Conservation (phyloP, 768 basidiomycete species). For the Candolleomyces efflorescens region DNA sequence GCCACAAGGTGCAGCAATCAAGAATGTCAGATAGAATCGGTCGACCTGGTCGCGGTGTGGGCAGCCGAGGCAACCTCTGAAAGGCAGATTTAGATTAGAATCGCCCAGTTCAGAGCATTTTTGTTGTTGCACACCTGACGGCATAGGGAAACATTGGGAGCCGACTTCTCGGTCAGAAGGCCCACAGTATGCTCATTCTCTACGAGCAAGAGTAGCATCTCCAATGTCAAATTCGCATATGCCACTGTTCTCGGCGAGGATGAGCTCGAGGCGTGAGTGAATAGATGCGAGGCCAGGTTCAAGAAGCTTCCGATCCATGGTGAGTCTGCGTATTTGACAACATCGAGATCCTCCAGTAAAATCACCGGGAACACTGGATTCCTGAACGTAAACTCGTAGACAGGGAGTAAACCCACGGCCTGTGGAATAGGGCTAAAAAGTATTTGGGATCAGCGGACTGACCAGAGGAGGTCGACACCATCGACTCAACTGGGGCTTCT, state of each 20-base stretch:
- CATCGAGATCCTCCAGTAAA: slow-evolving; percentile 31
- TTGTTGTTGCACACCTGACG: slow-evolving; percentile 48
- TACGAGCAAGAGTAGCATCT: slow-evolving; percentile 45
- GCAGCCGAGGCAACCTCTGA: slow-evolving; percentile 39
- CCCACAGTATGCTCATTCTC: slow-evolving; percentile 47
- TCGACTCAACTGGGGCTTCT: not conserved
- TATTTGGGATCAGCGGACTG: not conserved
- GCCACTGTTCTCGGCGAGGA: slow-evolving; percentile 53
- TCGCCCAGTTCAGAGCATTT: not conserved
- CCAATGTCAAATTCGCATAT: slow-evolving; percentile 58
- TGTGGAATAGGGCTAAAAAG: slow-evolving; percentile 57
- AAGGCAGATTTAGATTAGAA: not conserved
- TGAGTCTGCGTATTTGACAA: not conserved
- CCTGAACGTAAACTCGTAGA: slow-evolving; percentile 55
- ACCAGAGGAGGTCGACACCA: too few relatives aligned
- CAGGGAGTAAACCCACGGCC: slow-evolving; percentile 50
- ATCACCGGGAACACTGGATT: slow-evolving; percentile 49
- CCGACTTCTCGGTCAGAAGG: slow-evolving; percentile 37
- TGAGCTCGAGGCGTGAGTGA: slow-evolving; percentile 63
- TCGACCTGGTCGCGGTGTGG: slow-evolving; percentile 31
- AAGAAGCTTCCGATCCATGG: slow-evolving; percentile 18
- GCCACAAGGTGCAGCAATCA: slow-evolving; percentile 68
- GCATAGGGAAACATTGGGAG: slow-evolving; percentile 49
- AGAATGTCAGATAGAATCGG: slow-evolving; percentile 54
- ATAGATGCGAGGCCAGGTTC: slow-evolving; percentile 58